Base-by-base conservation (phyloP, 257 asterid species). In the Prunella vulgaris region DNA sequence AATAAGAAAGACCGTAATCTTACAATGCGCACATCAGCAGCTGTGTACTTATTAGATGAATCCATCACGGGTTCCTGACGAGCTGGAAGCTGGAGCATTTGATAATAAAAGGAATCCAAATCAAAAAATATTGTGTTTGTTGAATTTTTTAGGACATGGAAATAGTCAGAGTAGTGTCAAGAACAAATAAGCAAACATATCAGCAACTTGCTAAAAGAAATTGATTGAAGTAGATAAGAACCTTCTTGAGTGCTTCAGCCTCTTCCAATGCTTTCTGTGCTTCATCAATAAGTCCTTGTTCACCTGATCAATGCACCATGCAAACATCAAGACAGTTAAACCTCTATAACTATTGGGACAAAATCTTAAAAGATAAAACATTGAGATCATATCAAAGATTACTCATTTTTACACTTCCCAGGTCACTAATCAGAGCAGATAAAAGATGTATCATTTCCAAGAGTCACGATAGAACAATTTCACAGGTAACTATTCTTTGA, bases 161-260 rank as follows among this genome's bases (percentile, higher is more conserved):
- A 46, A 46, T 46, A 46, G 21, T 46, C 22, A n/a, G 59, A 59
- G 28, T 8, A 53, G 18, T 42, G 15, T 13, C 17, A 42, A 42
- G 51, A 42, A 42, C 51, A 42, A 42, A 3, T 42, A 13, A 5
- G 20, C 20, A 44, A 44, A 14, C 20, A 25, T 18, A 33, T 22
- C 30, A 21, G 30, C 21, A 64, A 46, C 33, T 68, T 74, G 76
- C 66, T 59, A 51, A 74, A 38, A 35, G 38, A 76, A 64, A 72
- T 61, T 32, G 7, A 75, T 1, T 38, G 52, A 60, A 79, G 61
- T 33, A 68, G 12, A 68, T 25, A 46, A 13, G 5, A 69, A 90
- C 97, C 95, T 90, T 90, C 74, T 84, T 90, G 7, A 90, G 89
- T 63, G 97, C 93, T 86, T 90, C 97, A 20, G 97, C 97, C 85